These are phyloP conservation scores for Gracilaria gracilis DNA, from an alignment of 23 red algal genomes.

Conservation along the genomic window DNA sequence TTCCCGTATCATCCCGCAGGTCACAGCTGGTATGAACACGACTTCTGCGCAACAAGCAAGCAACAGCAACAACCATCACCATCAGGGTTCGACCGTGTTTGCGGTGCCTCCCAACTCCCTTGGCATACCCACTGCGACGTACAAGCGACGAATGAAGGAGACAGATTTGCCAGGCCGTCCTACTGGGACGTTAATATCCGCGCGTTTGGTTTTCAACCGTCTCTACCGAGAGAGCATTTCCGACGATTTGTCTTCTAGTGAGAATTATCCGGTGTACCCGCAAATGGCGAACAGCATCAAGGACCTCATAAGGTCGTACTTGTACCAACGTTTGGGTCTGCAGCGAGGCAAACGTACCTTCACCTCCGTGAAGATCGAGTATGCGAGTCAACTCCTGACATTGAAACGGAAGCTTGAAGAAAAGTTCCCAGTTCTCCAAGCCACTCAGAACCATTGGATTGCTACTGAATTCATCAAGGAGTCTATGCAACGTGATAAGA, in stretches of 20 bases:
- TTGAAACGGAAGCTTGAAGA: constrained; percentile 12
- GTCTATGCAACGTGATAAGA: background rate
- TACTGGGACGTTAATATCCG: background rate
- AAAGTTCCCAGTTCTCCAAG: background rate
- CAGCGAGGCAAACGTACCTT: background rate
- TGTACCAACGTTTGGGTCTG: constrained; percentile 3
- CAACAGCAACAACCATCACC: constrained; percentile 3
- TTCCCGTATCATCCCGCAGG: too few relatives aligned
- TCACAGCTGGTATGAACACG: too few relatives aligned
- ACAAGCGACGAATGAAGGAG: constrained; percentile 2
- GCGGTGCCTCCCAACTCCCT: background rate
- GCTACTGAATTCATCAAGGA: background rate
- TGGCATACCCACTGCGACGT: background rate
- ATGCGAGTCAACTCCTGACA: background rate
- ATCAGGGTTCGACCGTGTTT: background rate
- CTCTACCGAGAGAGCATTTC: background rate
- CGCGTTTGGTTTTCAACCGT: constrained; percentile 5
- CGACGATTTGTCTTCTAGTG: background rate
- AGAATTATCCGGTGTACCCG: background rate
- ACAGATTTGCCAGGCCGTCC: background rate
- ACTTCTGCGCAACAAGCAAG: background rate
- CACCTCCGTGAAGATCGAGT: background rate
- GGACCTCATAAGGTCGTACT: background rate
- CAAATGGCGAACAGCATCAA: constrained; percentile 1
- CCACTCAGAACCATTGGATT: background rate